Evolutionary conservation across 2,329 filamentous ascomycete species (phyloP), one percentile per base, ranked within the genome.

Genomic region (Botrytis sinoallii): DNA sequence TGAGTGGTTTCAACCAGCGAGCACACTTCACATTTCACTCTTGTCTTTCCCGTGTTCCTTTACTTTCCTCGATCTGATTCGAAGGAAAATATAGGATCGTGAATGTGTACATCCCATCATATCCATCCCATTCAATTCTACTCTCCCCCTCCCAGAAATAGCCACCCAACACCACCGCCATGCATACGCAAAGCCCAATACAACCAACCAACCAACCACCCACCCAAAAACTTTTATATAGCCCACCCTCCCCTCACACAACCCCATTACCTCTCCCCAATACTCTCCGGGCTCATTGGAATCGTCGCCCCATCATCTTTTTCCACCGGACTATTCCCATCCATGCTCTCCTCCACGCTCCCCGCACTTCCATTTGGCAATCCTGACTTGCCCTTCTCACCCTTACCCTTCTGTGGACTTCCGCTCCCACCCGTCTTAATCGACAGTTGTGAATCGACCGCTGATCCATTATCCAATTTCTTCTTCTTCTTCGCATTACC

Each of bases 401-500:
- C 78, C 7, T 82, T 78, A 9, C 79, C 79, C 73, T 84, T 84
- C 71, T 84, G 82, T 16, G 82, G 79, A 68, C 83, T 82, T 71
- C 80, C 80, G 73, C 80, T 83, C 22, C 81, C 77, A 10, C 81
- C 80, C 60, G 76, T 76, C 69, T 79, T 78, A 40, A 77, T 74
- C 73, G 77, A 76, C 38, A 77, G 78, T 20, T 79, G 78, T 71
- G 81, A 78, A 75, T 81, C 80, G 75, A 82, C 77, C 57, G 81
- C 78, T 71, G 76, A 75, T n/a, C 80, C 78, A 76, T 81, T 91
- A 83, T 90, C 91, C 82, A 88, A 84, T 85, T 95, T 95, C 84
- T 95, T 93, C 85, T 93, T 95, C 84, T 95, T 96, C 85, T 95
- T 95, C 73, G 93, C 92, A 77, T 94, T 88, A 46, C 93, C 92